Conservation (phyloP, 2,329 filamentous ascomycete genomes). For the Fusarium cyanostomum region DNA sequence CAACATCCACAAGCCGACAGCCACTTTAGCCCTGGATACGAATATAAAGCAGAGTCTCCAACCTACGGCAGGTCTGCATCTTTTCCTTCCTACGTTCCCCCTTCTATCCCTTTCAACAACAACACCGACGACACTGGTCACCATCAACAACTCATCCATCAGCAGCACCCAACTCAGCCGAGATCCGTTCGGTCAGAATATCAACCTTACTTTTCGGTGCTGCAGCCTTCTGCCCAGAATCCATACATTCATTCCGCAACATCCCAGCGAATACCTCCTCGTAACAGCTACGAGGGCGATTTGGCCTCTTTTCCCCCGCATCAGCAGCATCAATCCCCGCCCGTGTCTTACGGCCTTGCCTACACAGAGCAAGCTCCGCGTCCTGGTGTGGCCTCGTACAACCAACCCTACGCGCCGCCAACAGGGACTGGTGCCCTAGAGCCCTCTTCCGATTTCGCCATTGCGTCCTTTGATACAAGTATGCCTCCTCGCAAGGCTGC, state of each 20-base stretch:
- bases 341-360: conserved; percentile 20
- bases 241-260: conserved; percentile 25
- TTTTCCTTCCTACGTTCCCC: conserved; percentile 40
- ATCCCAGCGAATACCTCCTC: conserved; percentile 8
- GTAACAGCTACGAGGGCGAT: conserved; percentile 17
- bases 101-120: conserved; percentile 38
- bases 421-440: conserved; percentile 9
- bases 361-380: conserved; percentile 25
- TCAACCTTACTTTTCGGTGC: conserved; percentile 38
- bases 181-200: conserved; percentile 33
- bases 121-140: conserved; percentile 35
- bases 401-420: conserved; percentile 28
- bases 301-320: conserved; percentile 12
- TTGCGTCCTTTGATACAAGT: conserved; percentile 21
- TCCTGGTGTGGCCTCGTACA: conserved; percentile 22
- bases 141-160: conserved; percentile 38
- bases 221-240: conserved; percentile 26
- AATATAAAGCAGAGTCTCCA: conserved; percentile 49
- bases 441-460: conserved; percentile 15
- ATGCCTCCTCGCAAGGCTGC: conserved; percentile 51
- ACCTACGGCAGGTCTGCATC: conserved; percentile 40
- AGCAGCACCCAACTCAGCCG: conserved; percentile 38
- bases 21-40: conserved; percentile 43
- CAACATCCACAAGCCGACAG: conserved; percentile 46
- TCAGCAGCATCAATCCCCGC: conserved; percentile 33